Evolutionary conservation across 805 yeast genomes (phyloP).

Genomic region (Candida patagonica): DNA sequence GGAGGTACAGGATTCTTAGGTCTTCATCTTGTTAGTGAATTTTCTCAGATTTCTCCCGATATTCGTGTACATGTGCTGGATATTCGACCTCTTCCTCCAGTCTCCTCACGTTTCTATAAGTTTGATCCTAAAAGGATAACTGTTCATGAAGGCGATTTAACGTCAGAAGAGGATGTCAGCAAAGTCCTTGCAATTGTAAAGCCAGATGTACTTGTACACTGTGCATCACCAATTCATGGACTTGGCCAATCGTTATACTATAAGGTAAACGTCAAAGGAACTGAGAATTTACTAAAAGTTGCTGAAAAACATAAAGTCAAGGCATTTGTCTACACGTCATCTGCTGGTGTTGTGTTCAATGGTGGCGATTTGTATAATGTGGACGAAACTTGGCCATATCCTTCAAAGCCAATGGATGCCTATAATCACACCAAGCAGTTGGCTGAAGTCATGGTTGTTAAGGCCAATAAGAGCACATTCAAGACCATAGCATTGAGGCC

Average conservation of each 20-base stretch:
- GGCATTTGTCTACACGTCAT: slow-evolving; percentile 86
- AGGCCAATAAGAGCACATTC: slow-evolving; percentile 56
- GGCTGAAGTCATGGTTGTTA: slow-evolving; percentile 76
- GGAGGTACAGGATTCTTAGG: slow-evolving; percentile 97
- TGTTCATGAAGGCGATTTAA: slow-evolving; percentile 76
- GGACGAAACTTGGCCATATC: slow-evolving; percentile 91
- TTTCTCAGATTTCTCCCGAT: slow-evolving; percentile 51
- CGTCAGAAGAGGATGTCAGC: slow-evolving; percentile 59
- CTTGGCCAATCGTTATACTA: slow-evolving; percentile 70
- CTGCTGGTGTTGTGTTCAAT: slow-evolving; percentile 95
- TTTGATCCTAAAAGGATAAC: slow-evolving; percentile 50
- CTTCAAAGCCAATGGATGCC: slow-evolving; percentile 88
- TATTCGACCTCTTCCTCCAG: slow-evolving; percentile 75
- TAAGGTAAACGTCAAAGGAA: slow-evolving; percentile 87
- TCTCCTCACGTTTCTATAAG: slow-evolving; percentile 55
- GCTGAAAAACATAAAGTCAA: slow-evolving; percentile 36
- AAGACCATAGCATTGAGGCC: slow-evolving; percentile 86
- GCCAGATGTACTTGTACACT: slow-evolving; percentile 79
- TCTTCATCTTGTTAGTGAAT: slow-evolving; percentile 80
- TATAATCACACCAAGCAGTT: slow-evolving; percentile 90
- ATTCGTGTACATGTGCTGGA: slow-evolving; percentile 83
- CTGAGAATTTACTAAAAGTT: slow-evolving; percentile 59
- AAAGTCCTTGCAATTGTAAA: slow-evolving; percentile 48
- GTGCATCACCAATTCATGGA: slow-evolving; percentile 96
- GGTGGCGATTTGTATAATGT: slow-evolving; percentile 91